Base-by-base conservation (phyloP, 2,329 filamentous ascomycete species). In the Aspergillus awamori region DNA sequence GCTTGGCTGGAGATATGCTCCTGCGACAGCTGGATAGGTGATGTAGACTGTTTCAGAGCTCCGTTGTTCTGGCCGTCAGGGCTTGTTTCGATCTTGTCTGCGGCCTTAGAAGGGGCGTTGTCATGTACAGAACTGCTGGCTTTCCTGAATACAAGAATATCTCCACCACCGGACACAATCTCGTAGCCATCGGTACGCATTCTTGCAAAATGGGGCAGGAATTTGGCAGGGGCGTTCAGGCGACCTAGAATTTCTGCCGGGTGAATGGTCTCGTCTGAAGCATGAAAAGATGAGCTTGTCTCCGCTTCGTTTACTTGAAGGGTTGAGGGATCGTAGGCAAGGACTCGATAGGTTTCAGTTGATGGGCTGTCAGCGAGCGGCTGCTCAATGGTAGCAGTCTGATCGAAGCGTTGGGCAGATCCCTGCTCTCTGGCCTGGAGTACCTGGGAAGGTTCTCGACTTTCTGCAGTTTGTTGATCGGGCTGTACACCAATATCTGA, bases 111-210 rank as follows among this genome's bases (percentile, higher is more conserved):
- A 30, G 4, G 17, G 26, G 7, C 8, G 5, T 8, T 28, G 1
- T 51, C 26, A 3, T 24, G 15, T 17, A 33, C 1, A 8, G 51
- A 17, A 10, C 28, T 47, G 30, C 49, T 49, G 3, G 58, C 41
- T n/a, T 70, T 74, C 49, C 64, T 71, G 59, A 80, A 79, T 7
- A 79, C 71, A 39, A 80, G 70, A n/a, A 79, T 72, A 60, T 81
- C 72, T 8, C 73, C 74, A 13, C 74, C 74, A 1, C 79, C 79
- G 5, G 75, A 77, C 10, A 76, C 73, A 39, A 81, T 75, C 15
- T 79, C 76, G 55, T 79, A 81, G 3, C 79, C 79, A 39, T 77
- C 72, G 26, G 66, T 57, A 55, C 76, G 69, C 69, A 81, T 73
- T 28, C 69, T 62, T 5, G 69, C 68, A 39, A 81, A 77, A 58